Evolutionary conservation across 2,329 filamentous ascomycete genomes (phyloP).

Genomic region (Fusarium sp.): DNA sequence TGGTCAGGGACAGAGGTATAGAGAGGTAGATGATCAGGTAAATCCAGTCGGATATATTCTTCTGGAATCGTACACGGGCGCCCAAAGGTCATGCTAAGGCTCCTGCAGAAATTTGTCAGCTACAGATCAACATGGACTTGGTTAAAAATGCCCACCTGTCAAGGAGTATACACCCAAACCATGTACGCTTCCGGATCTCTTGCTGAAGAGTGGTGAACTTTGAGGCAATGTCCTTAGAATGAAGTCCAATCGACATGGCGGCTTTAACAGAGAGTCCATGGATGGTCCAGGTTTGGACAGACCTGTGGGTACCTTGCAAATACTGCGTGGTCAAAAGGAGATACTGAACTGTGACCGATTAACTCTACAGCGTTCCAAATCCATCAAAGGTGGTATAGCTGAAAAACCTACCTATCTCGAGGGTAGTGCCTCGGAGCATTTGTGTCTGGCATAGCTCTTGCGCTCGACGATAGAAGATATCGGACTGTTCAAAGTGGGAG

Average conservation of each 20-base stretch:
- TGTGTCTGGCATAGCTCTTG: slow-evolving; percentile 57
- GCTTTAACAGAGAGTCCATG: slow-evolving; percentile 65
- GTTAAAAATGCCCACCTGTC: slow-evolving; percentile 14
- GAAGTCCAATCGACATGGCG: slow-evolving; percentile 64
- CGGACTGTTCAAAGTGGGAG: slow-evolving; percentile 49
- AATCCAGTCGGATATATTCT: slow-evolving; percentile 26
- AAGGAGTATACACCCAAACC: slow-evolving; percentile 49
- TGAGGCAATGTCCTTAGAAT: slow-evolving; percentile 55
- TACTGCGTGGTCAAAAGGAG: slow-evolving; percentile 64
- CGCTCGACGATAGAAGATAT: slow-evolving; percentile 60
- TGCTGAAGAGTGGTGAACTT: slow-evolving; percentile 56
- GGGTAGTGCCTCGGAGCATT: slow-evolving; percentile 55
- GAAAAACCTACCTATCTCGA: slow-evolving; percentile 53
- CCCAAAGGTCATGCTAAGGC: slow-evolving; percentile 33
- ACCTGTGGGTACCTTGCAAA: slow-evolving; percentile 65
- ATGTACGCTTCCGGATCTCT: slow-evolving; percentile 62
- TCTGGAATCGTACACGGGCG: slow-evolving; percentile 31
- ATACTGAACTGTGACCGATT: slow-evolving; percentile 54
- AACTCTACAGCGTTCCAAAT: neutral
- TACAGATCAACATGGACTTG: neutral
- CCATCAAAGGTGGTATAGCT: neutral
- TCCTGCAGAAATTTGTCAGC: neutral
- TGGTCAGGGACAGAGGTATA: neutral
- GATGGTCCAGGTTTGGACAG: slow-evolving; percentile 64
- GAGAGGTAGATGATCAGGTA: neutral